Evolutionary conservation across 2,329 filamentous ascomycete species (phyloP).

Genomic region (Calonectria fujianensis): DNA sequence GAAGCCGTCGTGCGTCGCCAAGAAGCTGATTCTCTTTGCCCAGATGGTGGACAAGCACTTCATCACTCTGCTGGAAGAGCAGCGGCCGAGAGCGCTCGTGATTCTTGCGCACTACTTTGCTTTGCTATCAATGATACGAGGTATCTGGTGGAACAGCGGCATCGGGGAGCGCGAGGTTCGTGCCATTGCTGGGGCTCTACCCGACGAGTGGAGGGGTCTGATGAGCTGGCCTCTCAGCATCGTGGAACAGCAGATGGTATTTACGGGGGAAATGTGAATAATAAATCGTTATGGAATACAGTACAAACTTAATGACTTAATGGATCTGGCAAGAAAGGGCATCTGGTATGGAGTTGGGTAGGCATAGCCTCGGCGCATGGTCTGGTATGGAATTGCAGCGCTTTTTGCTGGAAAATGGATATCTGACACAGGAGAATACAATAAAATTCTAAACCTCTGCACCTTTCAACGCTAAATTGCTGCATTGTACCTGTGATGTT

Average conservation of each 20-base stretch:
- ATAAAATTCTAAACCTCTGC: not conserved
- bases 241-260: slow-evolving; percentile 36
- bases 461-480: not conserved
- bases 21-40: slow-evolving; percentile 28
- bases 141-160: slow-evolving; percentile 32
- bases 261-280: slow-evolving; percentile 21
- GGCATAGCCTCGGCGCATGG: not conserved
- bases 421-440: not conserved
- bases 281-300: not conserved
- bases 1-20: slow-evolving; percentile 7
- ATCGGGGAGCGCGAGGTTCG: slow-evolving; percentile 26
- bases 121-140: slow-evolving; percentile 32
- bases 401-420: not conserved
- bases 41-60: slow-evolving; percentile 32
- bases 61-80: slow-evolving; percentile 29
- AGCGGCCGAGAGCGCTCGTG: slow-evolving; percentile 32
- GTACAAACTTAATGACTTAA: not conserved
- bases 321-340: not conserved
- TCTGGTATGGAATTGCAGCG: not conserved
- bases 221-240: slow-evolving; percentile 38
- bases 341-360: not conserved
- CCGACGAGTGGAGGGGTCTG: slow-evolving; percentile 26
- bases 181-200: slow-evolving; percentile 21
- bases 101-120: slow-evolving; percentile 39
- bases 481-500: not conserved